phyloP scores from a whole-genome alignment of 106 monocot species.

The Dendrobium huoshanense region DNA sequence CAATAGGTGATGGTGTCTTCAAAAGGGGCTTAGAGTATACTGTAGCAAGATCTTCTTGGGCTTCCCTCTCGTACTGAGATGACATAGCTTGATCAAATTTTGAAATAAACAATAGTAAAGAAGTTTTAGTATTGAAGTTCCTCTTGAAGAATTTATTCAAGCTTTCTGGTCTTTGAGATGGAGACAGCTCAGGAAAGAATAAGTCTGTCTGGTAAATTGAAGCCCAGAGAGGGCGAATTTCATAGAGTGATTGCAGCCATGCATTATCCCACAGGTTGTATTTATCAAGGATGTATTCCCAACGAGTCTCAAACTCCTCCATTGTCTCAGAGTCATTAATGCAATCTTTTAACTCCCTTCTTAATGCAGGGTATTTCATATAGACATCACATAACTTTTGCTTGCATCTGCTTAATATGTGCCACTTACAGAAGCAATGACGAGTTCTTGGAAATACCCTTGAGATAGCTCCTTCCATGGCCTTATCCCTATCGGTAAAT shows the following conservation, averaged over 20 bases:
- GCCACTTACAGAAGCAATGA: constrained; percentile 82
- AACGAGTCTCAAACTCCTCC: constrained; percentile 76
- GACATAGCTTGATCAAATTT: constrained; percentile 61
- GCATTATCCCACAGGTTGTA: constrained; percentile 81
- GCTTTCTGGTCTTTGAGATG: constrained; percentile 51
- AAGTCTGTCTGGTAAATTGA: constrained; percentile 48
- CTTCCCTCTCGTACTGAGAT: constrained; percentile 72
- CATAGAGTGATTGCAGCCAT: constrained; percentile 62
- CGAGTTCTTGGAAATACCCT: constrained; percentile 63
- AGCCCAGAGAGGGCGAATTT: constrained; percentile 51
- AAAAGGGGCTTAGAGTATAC: constrained; percentile 52
- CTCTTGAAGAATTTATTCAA: constrained; percentile 89
- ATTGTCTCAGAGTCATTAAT: constrained; percentile 44
- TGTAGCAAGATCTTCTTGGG: constrained; percentile 54
- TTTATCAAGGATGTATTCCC: constrained; percentile 59
- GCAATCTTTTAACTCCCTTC: constrained; percentile 61
- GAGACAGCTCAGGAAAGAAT: constrained; percentile 66
- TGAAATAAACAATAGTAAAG: constrained; percentile 50
- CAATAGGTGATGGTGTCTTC: constrained; percentile 77
- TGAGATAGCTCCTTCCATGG: constrained; percentile 78
- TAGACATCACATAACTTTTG: constrained; percentile 77
- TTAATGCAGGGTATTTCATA: constrained; percentile 47
- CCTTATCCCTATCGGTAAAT: constrained; percentile 69
- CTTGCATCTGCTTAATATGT: constrained; percentile 78
- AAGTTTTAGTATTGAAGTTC: constrained; percentile 66